phyloP scores from a whole-genome alignment of 306 rosid genomes.

The Pyrus communis region DNA sequence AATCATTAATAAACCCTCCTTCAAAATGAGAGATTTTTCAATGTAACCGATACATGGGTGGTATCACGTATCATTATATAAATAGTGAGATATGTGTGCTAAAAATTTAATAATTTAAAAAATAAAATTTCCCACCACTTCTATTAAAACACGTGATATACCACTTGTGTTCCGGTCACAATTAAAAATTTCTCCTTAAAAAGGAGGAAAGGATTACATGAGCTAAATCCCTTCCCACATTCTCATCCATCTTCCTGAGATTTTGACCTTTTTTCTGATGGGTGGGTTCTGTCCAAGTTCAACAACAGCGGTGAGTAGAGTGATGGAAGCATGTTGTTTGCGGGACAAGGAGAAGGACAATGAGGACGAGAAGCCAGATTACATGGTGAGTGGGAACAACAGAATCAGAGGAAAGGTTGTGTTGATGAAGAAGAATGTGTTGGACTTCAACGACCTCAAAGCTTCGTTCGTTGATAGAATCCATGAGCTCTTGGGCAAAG shows the following conservation, averaged over 20 bases:
- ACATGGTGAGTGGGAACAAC: conserved; percentile 14
- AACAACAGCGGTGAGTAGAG: conserved; percentile 9
- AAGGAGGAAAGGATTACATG: neutral
- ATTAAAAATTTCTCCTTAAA: neutral
- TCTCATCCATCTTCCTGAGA: neutral
- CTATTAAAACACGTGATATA: no score
- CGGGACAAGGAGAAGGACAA: neutral
- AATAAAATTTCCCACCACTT: no score
- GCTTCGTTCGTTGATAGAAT: conserved; percentile 67
- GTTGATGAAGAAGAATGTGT: conserved; percentile 62
- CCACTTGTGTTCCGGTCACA: no score
- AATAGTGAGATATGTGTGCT: no score
- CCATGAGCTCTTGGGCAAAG: conserved; percentile 70
- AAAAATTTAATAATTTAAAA: no score
- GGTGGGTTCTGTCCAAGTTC: conserved; percentile 1
- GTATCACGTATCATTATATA: no score
- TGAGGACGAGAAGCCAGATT: conserved; percentile 7
- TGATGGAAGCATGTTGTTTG: conserved; percentile 21
- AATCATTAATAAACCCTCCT: neutral
- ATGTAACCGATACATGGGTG: no score
- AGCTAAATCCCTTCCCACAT: neutral
- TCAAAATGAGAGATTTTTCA: neutral
- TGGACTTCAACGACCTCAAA: conserved; percentile 60
- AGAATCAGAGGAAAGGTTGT: conserved; percentile 54
- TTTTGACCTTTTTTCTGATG: neutral